Evolutionary conservation across 768 basidiomycete species (phyloP).

Genomic region (Macrolepiota fuliginosa): DNA sequence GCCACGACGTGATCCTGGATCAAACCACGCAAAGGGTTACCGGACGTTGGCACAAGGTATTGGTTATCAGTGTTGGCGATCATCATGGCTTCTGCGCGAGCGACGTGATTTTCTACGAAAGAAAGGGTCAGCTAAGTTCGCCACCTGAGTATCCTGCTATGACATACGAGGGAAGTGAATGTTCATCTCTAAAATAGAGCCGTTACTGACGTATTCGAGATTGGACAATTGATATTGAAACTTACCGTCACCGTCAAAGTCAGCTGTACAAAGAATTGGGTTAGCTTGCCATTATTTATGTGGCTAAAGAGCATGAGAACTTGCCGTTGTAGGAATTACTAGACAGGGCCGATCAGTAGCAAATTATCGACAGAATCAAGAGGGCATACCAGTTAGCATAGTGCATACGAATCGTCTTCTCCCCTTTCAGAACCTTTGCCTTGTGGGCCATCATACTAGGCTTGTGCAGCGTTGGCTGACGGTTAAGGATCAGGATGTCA

Average conservation of each 20-base stretch:
- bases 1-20: conserved; percentile 99
- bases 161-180: conserved; percentile 96
- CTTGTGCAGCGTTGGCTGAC: conserved; percentile 98
- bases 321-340: conserved; percentile 97
- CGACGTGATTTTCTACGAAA: conserved; percentile 82
- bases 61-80: conserved; percentile 99
- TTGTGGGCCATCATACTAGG: conserved; percentile 99
- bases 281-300: conserved; percentile 16
- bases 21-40: conserved; percentile 93
- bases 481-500: conserved; percentile 92
- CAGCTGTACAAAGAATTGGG: conserved; percentile 16
- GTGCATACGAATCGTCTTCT: conserved; percentile 99
- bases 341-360: conserved; percentile 18
- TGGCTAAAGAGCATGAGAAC: conserved; percentile 18
- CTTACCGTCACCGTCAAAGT: conserved; percentile 34
- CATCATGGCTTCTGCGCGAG: conserved; percentile 89
- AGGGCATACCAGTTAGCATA: conserved; percentile 92
- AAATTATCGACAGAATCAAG: background rate
- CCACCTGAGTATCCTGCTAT: background rate
- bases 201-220: background rate
- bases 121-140: conserved; percentile 10
- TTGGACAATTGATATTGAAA: background rate
- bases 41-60: conserved; percentile 98
- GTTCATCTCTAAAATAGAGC: conserved; percentile 80
- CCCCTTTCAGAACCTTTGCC: conserved; percentile 87